A percentile compares a stretch with the other conserved stretches of the same genome.
phyloP scores from a whole-genome alignment of 371 early-diverging fungal genomes.

The Mortierella sp. region DNA sequence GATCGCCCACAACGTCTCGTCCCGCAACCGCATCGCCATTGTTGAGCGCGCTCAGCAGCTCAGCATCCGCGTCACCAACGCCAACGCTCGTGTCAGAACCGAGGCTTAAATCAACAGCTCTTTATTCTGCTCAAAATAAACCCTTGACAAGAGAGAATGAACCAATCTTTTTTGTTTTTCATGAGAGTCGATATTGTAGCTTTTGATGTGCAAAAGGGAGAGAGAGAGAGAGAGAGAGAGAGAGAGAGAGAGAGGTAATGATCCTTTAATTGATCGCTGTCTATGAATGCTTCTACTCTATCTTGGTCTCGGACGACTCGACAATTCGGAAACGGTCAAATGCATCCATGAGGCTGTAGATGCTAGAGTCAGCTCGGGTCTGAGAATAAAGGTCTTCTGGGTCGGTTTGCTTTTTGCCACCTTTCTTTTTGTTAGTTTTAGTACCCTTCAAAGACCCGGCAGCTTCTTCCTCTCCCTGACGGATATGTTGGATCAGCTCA shows the following conservation, averaged over 20 bases:
- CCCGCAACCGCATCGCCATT: conserved; percentile 97
- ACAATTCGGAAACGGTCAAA: conserved; percentile 47
- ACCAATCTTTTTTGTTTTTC: no score
- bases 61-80: conserved; percentile 98
- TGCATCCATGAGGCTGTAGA: conserved; percentile 34
- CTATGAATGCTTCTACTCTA: no score
- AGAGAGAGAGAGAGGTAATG: no score
- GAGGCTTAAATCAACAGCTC: conserved; percentile 72
- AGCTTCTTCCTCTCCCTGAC: conserved; percentile 9
- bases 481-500: conserved; percentile 34
- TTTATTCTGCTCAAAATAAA: no score
- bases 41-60: conserved; percentile 98
- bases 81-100: conserved; percentile 94
- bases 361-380: conserved; percentile 30
- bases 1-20: conserved; percentile 98
- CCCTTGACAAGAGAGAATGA: no score
- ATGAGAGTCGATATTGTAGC: no score
- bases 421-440: background rate
- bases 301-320: conserved; percentile 14
- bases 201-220: no score
- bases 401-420: conserved; percentile 5
- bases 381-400: conserved; percentile 30
- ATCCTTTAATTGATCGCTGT: no score
- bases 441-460: background rate
- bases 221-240: no score